Evolutionary conservation across 768 basidiomycete species (phyloP).

Genomic region (Pleurotus salmoneostramineus): DNA sequence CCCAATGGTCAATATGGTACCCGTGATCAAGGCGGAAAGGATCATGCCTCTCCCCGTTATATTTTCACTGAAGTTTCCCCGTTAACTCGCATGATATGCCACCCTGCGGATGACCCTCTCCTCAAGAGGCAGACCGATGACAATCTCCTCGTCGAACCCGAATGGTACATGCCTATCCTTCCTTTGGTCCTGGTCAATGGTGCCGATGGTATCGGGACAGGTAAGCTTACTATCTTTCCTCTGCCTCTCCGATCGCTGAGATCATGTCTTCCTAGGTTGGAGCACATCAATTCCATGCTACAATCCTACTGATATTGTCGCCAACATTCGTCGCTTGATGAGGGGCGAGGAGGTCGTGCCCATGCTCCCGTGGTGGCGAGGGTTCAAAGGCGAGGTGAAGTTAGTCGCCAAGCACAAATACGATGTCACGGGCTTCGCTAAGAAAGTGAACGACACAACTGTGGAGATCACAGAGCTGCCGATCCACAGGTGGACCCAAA

Average conservation of each 20-base stretch:
- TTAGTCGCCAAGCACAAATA: conserved; percentile 81
- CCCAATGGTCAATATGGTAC: conserved; percentile 97
- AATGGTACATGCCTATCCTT: conserved; percentile 88
- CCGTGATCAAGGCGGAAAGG: conserved; percentile 89
- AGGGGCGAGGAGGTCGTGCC: conserved; percentile 73
- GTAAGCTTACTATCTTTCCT: conserved; percentile 42
- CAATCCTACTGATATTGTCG: conserved; percentile 88
- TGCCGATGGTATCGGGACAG: conserved; percentile 96
- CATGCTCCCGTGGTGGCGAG: conserved; percentile 98
- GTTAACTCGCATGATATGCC: conserved; percentile 74
- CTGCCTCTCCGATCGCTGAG: neutral
- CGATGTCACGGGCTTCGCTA: conserved; percentile 69
- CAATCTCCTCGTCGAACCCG: conserved; percentile 82
- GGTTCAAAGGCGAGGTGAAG: conserved; percentile 88
- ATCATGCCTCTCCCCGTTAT: conserved; percentile 95
- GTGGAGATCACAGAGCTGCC: conserved; percentile 95
- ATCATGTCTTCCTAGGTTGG: conserved; percentile 62
- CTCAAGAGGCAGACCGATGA: conserved; percentile 85
- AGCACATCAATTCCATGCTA: conserved; percentile 89
- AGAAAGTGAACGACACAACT: conserved; percentile 81
- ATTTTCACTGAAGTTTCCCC: conserved; percentile 81
- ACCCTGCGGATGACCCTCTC: conserved; percentile 83
- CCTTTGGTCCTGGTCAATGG: conserved; percentile 92
- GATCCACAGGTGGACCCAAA: conserved; percentile 91
- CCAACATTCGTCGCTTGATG: conserved; percentile 86